phyloP scores from a whole-genome alignment of 2,329 filamentous ascomycete species.

The Paracorniculantispora psalliotae region DNA sequence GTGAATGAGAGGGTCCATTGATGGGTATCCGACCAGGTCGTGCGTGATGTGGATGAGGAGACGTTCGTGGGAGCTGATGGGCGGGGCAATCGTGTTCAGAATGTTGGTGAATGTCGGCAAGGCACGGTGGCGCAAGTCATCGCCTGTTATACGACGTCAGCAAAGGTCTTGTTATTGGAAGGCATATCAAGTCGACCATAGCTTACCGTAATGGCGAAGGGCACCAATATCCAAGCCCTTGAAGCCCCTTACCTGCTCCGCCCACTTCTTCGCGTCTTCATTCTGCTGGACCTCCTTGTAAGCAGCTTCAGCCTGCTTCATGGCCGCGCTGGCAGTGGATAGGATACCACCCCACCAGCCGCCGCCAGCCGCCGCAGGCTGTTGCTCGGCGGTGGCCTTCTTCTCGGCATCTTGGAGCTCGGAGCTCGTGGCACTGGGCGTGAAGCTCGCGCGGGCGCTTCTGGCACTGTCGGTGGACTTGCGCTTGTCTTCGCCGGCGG shows the following conservation, averaged over 20 bases:
- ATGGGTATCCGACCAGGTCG: constrained; percentile 90
- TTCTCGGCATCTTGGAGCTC: constrained; percentile 55
- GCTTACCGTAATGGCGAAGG: constrained; percentile 47
- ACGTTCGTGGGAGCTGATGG: constrained; percentile 93
- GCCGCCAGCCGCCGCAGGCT: constrained; percentile 46
- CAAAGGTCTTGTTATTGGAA: not conserved
- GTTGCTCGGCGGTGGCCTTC: constrained; percentile 43
- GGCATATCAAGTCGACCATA: not conserved
- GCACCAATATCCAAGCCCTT: constrained; percentile 63
- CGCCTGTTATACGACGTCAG: constrained; percentile 50
- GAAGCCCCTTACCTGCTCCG: constrained; percentile 77
- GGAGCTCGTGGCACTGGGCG: constrained; percentile 61
- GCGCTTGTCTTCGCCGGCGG: constrained; percentile 64
- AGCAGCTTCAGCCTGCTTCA: constrained; percentile 88
- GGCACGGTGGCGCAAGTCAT: constrained; percentile 79
- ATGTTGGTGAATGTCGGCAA: constrained; percentile 93
- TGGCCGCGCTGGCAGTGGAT: constrained; percentile 63
- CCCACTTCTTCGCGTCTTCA: constrained; percentile 94
- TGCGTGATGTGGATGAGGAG: constrained; percentile 97
- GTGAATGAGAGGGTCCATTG: constrained; percentile 88
- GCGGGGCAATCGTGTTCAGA: constrained; percentile 89
- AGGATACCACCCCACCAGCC: constrained; percentile 88
- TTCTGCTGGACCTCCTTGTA: constrained; percentile 95
- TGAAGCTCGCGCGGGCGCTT: constrained; percentile 67
- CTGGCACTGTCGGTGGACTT: constrained; percentile 75